Base-by-base conservation (phyloP, 345 rosid species). In the Populus davidiana region DNA sequence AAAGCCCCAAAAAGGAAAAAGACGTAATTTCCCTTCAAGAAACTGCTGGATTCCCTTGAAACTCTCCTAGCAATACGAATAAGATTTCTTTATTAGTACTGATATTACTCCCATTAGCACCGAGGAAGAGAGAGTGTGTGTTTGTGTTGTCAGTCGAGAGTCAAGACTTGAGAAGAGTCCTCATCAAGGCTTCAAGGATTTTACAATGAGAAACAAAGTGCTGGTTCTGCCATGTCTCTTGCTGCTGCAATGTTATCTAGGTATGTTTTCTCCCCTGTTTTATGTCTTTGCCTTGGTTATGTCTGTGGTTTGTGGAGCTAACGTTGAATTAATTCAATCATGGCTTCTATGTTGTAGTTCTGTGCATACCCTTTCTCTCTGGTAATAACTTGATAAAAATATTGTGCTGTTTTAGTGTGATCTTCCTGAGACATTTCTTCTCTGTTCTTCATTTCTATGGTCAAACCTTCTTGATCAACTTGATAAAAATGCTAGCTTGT, bases 41-140 rank as follows among this genome's bases (percentile, higher is more conserved):
- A 86, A 86, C 80, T 71, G 49, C 70, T 64, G 84, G 82, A 84
- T 84, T 87, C 82, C 70, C 76, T 2, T 21, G 12, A 20, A 3
- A 29, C 6, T 16, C 44, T 64, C 44, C 17, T 21, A 64, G 9
- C n/a, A 67, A 8, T 6, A 8, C 3, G 14, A 67, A 35, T 12
- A 73, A 77, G 18, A 47, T 61, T 59, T 67, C 54, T 27, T 69
- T 43, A 39, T 74, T 50, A 17, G 67, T 64, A 5, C 4, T 21
- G 16, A 18, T 36, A 12, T 61, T n/a, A 1, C 31, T 49, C 79
- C 36, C 7, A 14, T 14, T 61, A 14, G 27, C 35, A 54, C 59
- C 41, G 54, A 17, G 63, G 5, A 17, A 38, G 52, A 35, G 27
- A 14, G 27, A 31, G 43, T 6, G 47, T 18, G 39, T 2, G 20